Base-by-base conservation (phyloP, 1,284 basidiomycete genomes). In the Takashimella tepidaria region DNA sequence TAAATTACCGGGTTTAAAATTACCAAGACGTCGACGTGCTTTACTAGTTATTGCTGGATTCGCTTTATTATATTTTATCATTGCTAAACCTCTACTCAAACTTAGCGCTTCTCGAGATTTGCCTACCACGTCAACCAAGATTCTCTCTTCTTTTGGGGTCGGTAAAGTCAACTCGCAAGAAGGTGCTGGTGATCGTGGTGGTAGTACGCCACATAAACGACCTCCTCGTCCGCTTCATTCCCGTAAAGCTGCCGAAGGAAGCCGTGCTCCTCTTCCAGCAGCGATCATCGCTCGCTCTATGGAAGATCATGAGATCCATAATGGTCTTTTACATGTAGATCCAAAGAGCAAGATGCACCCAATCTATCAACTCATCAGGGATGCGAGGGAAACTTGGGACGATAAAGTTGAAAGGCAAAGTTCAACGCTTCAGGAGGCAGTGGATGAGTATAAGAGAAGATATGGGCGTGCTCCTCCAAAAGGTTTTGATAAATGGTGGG, bases 401-500 rank as follows among this genome's bases (percentile, higher is more conserved):
- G 59, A 60, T 2, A 84, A 84, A 64, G 57, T 81, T n/a, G 67
- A 70, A 6, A 66, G 69, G 43, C 82, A 84, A 51, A 82, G 80
- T 59, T 78, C 66, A 49, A 81, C 81, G 1, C 69, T 86, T 4
- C 68, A 74, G 21, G 73, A 81, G 52, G 84, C 83, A 5, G 79
- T 79, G 1, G 67, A 65, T 13, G 82, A 84, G 63, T 86, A 86
- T 69, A 71, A 74, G 53, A 69, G 62, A 20, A 54, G 71, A 20
- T 66, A 69, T 51, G 25, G 54, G 3, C 59, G 63, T 5, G 41
- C 75, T 24, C 83, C 83, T 1, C 82, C 82, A 1, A 67, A 67
- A 43, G 82, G 82, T 1, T 84, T 84, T 58, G 83, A 84, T 54
- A 70, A 67, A 54, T 76, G 75, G 74, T 85, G 84, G 84, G 63